Conservation (phyloP, 345 rosid species). For the Balakata baccata region DNA sequence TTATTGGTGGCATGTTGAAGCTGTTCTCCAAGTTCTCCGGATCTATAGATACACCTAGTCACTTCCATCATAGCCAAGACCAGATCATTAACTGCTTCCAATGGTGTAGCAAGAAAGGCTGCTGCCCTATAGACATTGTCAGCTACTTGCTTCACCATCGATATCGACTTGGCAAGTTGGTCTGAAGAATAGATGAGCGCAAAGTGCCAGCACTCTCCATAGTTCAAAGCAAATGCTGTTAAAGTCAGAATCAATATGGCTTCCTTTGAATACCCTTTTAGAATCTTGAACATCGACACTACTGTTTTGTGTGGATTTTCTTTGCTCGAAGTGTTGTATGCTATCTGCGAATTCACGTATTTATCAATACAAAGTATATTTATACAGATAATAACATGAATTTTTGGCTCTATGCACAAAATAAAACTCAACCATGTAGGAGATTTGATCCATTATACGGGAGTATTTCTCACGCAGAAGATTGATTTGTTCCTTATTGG, state of each 20-base stretch:
- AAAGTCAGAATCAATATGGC: slow-evolving; percentile 53
- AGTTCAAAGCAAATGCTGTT: slow-evolving; percentile 61
- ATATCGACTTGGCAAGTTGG: slow-evolving; percentile 60
- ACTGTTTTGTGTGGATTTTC: slow-evolving; percentile 48
- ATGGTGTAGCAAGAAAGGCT: slow-evolving; percentile 38
- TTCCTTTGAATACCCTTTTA: slow-evolving; percentile 51
- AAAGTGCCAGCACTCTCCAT: slow-evolving; percentile 70
- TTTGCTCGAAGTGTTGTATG: slow-evolving; percentile 51
- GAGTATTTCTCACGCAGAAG: slow-evolving; percentile 21
- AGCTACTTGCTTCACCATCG: slow-evolving; percentile 56
- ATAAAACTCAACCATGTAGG: slow-evolving; percentile 17
- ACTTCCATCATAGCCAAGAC: slow-evolving; percentile 53
- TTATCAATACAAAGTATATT: no score
- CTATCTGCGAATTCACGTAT: slow-evolving; percentile 36
- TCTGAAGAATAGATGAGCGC: slow-evolving; percentile 57
- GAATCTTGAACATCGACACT: slow-evolving; percentile 38
- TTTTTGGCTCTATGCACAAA: no score
- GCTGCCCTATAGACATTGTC: slow-evolving; percentile 32
- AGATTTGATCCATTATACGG: slow-evolving; percentile 18
- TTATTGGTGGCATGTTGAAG: slow-evolving; percentile 25
- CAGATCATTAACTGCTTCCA: slow-evolving; percentile 53
- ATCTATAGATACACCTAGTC: slow-evolving; percentile 47
- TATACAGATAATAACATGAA: no score
- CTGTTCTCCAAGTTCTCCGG: slow-evolving; percentile 40
- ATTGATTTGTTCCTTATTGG: slow-evolving; percentile 7